Percentiles rank a stretch among this genome's conserved stretches.
Conservation (phyloP, 2,329 filamentous ascomycete genomes). For the Neonectria magnoliae region DNA sequence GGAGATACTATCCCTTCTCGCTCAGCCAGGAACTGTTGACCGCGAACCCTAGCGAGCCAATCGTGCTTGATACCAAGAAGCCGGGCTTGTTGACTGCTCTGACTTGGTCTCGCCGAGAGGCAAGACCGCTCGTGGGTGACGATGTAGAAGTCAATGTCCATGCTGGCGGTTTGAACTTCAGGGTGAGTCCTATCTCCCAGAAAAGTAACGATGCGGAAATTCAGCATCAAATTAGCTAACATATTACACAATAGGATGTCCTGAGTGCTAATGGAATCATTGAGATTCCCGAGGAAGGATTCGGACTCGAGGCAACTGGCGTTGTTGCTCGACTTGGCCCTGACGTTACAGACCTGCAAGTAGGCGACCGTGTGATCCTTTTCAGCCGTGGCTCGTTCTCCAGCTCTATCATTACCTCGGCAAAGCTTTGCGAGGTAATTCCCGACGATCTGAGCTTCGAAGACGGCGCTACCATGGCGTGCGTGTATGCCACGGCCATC, state of each 20-base stretch:
- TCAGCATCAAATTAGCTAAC: constrained; percentile 42
- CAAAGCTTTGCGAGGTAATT: constrained; percentile 44
- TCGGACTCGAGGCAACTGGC: constrained; percentile 46
- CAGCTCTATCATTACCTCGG: constrained; percentile 44
- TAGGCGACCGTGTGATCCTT: constrained; percentile 49
- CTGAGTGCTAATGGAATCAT: constrained; percentile 32
- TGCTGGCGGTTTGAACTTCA: too few species aligned
- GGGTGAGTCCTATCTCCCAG: neutral
- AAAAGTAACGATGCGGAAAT: constrained; percentile 24
- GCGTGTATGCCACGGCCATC: constrained; percentile 48
- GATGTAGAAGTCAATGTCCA: too few species aligned
- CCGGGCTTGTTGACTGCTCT: too few species aligned
- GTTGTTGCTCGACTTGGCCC: constrained; percentile 45
- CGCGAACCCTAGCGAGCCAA: too few species aligned
- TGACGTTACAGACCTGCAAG: constrained; percentile 37
- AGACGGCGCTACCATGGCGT: constrained; percentile 49
- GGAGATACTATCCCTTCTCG: too few species aligned
- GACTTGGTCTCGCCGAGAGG: too few species aligned
- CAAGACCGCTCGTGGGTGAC: too few species aligned
- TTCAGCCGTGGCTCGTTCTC: constrained; percentile 27
- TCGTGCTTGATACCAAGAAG: too few species aligned
- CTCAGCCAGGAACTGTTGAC: too few species aligned
- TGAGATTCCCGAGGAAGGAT: constrained; percentile 15
- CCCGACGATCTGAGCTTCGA: constrained; percentile 48
- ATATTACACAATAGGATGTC: constrained; percentile 39